A percentile compares a stretch with the other conserved stretches of the same genome.
These are phyloP conservation scores for Podospora bellae-mahoneyi DNA, from an alignment of 495 filamentous ascomycete species.

Conservation along the genomic window DNA sequence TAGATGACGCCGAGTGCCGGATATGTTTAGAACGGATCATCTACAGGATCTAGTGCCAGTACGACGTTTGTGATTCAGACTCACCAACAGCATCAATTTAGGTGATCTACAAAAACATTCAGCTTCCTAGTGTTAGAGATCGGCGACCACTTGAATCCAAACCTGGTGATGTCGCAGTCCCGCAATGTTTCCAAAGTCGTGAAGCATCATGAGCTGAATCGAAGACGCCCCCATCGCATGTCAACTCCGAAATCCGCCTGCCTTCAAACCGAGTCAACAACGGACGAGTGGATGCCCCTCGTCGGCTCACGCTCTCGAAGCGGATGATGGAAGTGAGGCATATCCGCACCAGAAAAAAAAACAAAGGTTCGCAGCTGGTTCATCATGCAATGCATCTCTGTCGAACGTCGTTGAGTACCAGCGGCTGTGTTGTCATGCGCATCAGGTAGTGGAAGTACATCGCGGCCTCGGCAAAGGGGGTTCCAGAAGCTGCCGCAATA, in stretches of 20 bases:
- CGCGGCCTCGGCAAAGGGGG: constrained; percentile 27
- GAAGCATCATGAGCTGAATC: not conserved
- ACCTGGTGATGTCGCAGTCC: not conserved
- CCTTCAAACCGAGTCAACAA: not conserved
- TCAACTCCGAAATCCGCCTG: not conserved
- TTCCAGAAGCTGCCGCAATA: constrained; percentile 29
- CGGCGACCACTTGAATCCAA: not conserved
- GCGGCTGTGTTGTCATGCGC: constrained; percentile 22
- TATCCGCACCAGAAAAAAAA: constrained; percentile 24
- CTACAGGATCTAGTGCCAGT: not conserved
- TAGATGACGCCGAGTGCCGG: not conserved
- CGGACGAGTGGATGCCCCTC: not conserved
- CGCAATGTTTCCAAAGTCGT: not conserved
- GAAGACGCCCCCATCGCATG: not conserved
- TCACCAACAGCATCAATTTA: not conserved
- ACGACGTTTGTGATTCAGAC: not conserved
- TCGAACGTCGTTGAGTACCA: constrained; percentile 14
- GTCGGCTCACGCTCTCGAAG: not conserved
- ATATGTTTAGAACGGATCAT: not conserved
- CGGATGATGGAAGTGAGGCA: constrained; percentile 12
- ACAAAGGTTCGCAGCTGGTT: not conserved
- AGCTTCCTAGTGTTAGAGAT: not conserved
- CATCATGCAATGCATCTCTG: not conserved
- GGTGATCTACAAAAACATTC: not conserved
- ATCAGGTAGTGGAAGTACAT: constrained; percentile 20